Base-by-base conservation (phyloP, 2,329 filamentous ascomycete genomes). In the Cladosporium sp. region DNA sequence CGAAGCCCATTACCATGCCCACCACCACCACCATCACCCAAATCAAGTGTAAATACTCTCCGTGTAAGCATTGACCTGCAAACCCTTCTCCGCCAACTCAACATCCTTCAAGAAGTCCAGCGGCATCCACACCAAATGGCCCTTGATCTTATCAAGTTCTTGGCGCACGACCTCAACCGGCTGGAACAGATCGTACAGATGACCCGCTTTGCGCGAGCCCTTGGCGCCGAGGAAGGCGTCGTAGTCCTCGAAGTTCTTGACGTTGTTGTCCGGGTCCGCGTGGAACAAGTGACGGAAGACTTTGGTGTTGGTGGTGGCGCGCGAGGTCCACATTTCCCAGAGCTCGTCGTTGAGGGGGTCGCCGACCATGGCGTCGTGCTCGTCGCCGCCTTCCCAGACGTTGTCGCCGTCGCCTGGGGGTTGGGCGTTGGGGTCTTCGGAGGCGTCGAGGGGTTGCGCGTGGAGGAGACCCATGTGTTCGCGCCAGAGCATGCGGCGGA, bases 101-200 rank as follows among this genome's bases (percentile, higher is more conserved):
- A 89, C 92, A 69, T 96, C 88, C 73, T 86, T 84, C 75, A 98
- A 79, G 76, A 97, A 98, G 55, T 93, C 87, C 73, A 98, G 78
- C n/a, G 93, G 93, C 89, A 97, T 94, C 92, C 92, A 96, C 7
- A 98, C 94, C 49, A 98, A 78, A 81, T 98, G 94, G 0, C 94
- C 94, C 80, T 72, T 72, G 71, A 98, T 87, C 74, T 90, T 84
- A 72, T 92, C 88, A 59, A 98, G 81, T 77, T 94, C 92, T 70
- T 84, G 78, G 18, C 91, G 85, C 7, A 95, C 88, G 65, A 96
- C 89, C 28, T 88, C 83, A 0, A 88, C 86, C 0, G 91, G 90
- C 77, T 90, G 85, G 78, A 90, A 92, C 66, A 87, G 87, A 76
- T 96, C 92, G 73, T 91, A 96, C 67, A 98, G 84, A 78, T 98